Evolutionary conservation across 2,329 filamentous ascomycete species (phyloP).

Genomic region (Claviceps citrina): DNA sequence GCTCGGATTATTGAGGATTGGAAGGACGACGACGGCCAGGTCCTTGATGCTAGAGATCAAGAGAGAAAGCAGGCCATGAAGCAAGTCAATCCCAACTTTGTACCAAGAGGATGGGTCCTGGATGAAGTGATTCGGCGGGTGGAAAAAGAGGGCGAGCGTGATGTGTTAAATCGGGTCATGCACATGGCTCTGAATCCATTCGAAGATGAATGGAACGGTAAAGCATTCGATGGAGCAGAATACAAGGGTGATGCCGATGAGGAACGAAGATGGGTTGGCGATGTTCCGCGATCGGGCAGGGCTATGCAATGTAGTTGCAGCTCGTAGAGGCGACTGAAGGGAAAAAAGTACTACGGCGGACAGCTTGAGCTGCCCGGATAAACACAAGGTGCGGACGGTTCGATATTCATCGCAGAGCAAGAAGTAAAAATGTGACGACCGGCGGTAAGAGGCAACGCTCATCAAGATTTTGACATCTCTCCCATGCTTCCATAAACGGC

Average conservation of each 20-base stretch:
- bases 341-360: background rate
- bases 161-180: slow-evolving; percentile 64
- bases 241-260: slow-evolving; percentile 50
- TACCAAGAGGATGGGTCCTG: slow-evolving; percentile 79
- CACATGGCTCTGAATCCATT: slow-evolving; percentile 75
- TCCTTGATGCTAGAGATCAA: slow-evolving; percentile 32
- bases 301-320: slow-evolving; percentile 93
- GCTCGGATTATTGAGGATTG: slow-evolving; percentile 61
- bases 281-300: slow-evolving; percentile 63
- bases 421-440: slow-evolving; percentile 41
- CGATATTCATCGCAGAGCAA: too few species aligned
- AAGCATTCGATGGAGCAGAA: slow-evolving; percentile 29
- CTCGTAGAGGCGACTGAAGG: slow-evolving; percentile 29
- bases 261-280: slow-evolving; percentile 69
- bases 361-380: background rate
- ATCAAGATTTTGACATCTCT: slow-evolving; percentile 39
- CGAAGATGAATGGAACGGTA: slow-evolving; percentile 55
- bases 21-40: slow-evolving; percentile 32
- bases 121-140: slow-evolving; percentile 86
- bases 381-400: too few species aligned
- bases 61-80: slow-evolving; percentile 63
- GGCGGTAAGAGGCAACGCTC: slow-evolving; percentile 57
- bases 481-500: slow-evolving; percentile 59
- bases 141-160: slow-evolving; percentile 67
- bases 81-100: slow-evolving; percentile 78